Evolutionary conservation across 345 rosid genomes (phyloP), one percentile per base, ranked within the genome.

Genomic region (Euphorbia tirucalli): DNA sequence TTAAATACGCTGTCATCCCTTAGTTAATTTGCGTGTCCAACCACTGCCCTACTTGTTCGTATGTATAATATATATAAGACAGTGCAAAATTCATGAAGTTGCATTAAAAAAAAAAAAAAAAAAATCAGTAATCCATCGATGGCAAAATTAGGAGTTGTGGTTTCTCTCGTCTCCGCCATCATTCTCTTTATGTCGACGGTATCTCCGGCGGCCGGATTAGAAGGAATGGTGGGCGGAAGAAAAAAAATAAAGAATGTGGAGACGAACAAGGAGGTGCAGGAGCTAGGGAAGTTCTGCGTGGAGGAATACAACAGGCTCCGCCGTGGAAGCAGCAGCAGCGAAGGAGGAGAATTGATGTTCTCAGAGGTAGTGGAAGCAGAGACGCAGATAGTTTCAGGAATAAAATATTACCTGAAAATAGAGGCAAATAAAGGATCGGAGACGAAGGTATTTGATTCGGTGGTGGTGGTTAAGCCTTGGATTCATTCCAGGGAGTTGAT

Each of bases 1-100:
- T n/a, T n/a, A n/a, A n/a, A n/a, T n/a, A n/a, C n/a, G n/a, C n/a
- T n/a, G n/a, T n/a, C n/a, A n/a, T n/a, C n/a, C n/a, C n/a, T n/a
- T 7, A 57, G 78, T 85, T 77, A 71, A 71, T 68, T 73, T 83
- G 83, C 82, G 85, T 77, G 80, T 79, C 82, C 54, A 61, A 52
- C 21, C 54, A 22, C 58, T 44, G 3, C 59, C 59, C 4, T 7
- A 31, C 6, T 11, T 46, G 4, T 35, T 35, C 39, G 4, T 35
- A n/a, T n/a, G n/a, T n/a, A n/a, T n/a, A n/a, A 35, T 7, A 35
- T 35, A 35, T 3, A 35, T 35, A 35, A 35, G 7, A 7, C 39
- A 35, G 7, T 3, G 39, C 39, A 35, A 35, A 35, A 35, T 7
- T 35, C 39, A 35, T 35, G 7, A 35, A n/a, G n/a, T n/a, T n/a